Evolutionary conservation across 2,329 filamentous ascomycete genomes (phyloP), one percentile per base, ranked within the genome.

Genomic region (Ophiostoma angusticollis): DNA sequence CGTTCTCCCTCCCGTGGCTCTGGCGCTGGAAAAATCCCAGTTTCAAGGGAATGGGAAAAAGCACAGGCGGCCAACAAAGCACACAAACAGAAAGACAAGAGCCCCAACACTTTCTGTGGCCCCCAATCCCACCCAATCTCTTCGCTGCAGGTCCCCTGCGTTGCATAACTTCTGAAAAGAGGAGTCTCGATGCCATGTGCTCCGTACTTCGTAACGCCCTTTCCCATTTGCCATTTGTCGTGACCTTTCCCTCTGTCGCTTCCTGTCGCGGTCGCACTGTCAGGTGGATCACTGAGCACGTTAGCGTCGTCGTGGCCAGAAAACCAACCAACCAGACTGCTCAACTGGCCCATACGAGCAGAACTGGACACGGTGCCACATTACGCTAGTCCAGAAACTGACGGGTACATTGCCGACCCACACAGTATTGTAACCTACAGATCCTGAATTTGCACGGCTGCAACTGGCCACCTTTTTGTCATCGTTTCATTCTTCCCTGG

Each of bases 181-280:
- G n/a, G n/a, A n/a, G n/a, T n/a, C n/a, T n/a, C n/a, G n/a, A n/a
- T n/a, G n/a, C n/a, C n/a, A n/a, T n/a, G n/a, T n/a, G n/a, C n/a
- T n/a, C n/a, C n/a, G n/a, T n/a, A n/a, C n/a, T n/a, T n/a, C n/a
- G n/a, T n/a, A n/a, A n/a, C n/a, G n/a, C n/a, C n/a, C n/a, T n/a
- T 16, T 19, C 13, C 27, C 28, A 19, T 9, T 37, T n/a, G n/a
- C n/a, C n/a, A n/a, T n/a, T n/a, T n/a, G n/a, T n/a, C n/a, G n/a
- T n/a, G n/a, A n/a, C n/a, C n/a, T n/a, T n/a, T n/a, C n/a, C n/a
- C n/a, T n/a, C n/a, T n/a, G n/a, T n/a, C n/a, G n/a, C n/a, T n/a
- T n/a, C n/a, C n/a, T n/a, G n/a, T n/a, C n/a, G n/a, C n/a, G n/a
- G 30, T 37, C 39, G 34, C 39, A 41, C 39, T 33, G 34, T 31